Evolutionary conservation across 2,329 filamentous ascomycete genomes (phyloP).

Genomic region (Trichoderma citrinoviride): DNA sequence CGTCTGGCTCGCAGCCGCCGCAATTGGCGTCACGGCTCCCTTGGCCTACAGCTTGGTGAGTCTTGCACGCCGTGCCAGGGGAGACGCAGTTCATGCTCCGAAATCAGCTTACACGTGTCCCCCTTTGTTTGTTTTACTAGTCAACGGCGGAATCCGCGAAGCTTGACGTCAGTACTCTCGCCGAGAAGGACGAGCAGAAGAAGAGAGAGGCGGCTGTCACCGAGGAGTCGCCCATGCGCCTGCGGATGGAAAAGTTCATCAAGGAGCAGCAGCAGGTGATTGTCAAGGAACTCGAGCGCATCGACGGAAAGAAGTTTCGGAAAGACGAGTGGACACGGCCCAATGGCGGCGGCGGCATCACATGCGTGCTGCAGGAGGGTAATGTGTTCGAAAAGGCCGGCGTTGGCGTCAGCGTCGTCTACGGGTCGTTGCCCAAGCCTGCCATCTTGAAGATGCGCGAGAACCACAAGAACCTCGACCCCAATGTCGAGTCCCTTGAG

Average conservation of each 20-base stretch:
- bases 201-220: constrained; percentile 70
- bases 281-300: constrained; percentile 73
- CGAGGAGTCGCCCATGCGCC: constrained; percentile 84
- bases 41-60: constrained; percentile 60
- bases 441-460: constrained; percentile 91
- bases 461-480: constrained; percentile 86
- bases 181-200: constrained; percentile 76
- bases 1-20: constrained; percentile 39
- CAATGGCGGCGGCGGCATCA: constrained; percentile 88
- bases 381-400: constrained; percentile 98
- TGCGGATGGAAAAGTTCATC: constrained; percentile 96
- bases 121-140: constrained; percentile 32
- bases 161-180: constrained; percentile 68
- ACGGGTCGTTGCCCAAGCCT: constrained; percentile 80
- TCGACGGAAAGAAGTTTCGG: constrained; percentile 81
- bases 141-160: constrained; percentile 42
- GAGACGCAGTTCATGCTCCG: not conserved
- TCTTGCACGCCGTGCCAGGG: constrained; percentile 15
- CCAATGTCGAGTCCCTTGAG: constrained; percentile 75
- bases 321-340: constrained; percentile 84
- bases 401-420: constrained; percentile 92
- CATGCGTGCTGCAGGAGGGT: constrained; percentile 91
- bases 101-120: not conserved
- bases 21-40: constrained; percentile 51
- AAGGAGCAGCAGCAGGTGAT: constrained; percentile 90